A percentile compares a stretch with the other conserved stretches of the same genome.
These are phyloP conservation scores for Podaxis sp. DNA, from an alignment of 768 basidiomycete species.

Conservation along the genomic window DNA sequence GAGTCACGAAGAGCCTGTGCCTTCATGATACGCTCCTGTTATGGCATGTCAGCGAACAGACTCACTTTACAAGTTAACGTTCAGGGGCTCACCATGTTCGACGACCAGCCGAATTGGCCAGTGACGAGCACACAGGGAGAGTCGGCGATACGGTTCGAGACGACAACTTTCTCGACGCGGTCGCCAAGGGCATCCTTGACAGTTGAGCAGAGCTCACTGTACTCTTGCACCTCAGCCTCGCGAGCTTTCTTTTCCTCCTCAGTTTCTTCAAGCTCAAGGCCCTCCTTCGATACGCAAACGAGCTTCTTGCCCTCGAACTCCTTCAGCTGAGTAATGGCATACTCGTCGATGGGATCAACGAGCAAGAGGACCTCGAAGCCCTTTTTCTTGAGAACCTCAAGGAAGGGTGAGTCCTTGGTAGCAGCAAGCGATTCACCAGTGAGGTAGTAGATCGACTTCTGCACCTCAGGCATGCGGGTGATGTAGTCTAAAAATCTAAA, in stretches of 20 bases:
- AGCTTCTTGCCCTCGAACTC: slow-evolving; percentile 99
- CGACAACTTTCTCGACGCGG: slow-evolving; percentile 98
- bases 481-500: slow-evolving; percentile 73
- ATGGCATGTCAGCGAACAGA: slow-evolving; percentile 5
- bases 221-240: slow-evolving; percentile 82
- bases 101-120: slow-evolving; percentile 99
- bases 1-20: slow-evolving; percentile 96
- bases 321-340: slow-evolving; percentile 97
- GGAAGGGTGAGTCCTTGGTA: slow-evolving; percentile 94
- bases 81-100: slow-evolving; percentile 76
- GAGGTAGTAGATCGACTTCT: slow-evolving; percentile 99
- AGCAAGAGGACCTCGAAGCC: slow-evolving; percentile 97
- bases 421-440: slow-evolving; percentile 95
- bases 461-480: slow-evolving; percentile 98
- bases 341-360: slow-evolving; percentile 98
- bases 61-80: background rate
- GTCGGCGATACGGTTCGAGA: slow-evolving; percentile 97
- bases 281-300: slow-evolving; percentile 97
- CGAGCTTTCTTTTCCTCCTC: slow-evolving; percentile 93
- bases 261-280: slow-evolving; percentile 98
- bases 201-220: slow-evolving; percentile 83
- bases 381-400: slow-evolving; percentile 99
- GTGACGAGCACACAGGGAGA: slow-evolving; percentile 97
- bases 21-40: slow-evolving; percentile 95
- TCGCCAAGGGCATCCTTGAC: slow-evolving; percentile 99